Base-by-base conservation (phyloP, 306 rosid species). In the Astragalus glycyphyllos region DNA sequence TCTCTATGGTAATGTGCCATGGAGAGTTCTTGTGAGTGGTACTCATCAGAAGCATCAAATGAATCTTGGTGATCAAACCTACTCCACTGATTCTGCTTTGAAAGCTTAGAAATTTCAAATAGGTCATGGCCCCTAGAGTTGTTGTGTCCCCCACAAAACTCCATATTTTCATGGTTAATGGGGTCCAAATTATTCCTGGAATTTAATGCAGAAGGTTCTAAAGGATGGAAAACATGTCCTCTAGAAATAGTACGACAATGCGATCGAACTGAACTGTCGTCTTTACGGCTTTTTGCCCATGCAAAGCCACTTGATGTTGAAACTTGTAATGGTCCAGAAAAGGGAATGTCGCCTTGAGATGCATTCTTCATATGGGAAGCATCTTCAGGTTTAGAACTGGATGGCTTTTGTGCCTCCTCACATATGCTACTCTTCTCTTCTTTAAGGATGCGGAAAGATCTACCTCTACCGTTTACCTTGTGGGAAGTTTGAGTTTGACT, bases 251-350 rank as follows among this genome's bases (percentile, higher is more conserved):
- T 84, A 47, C 90, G 86, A 58, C 83, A 76, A 55, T 90, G 93
- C 12, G 92, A 87, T 84, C 82, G 79, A 57, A 70, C 67, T 11
- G 88, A 74, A 51, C 81, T 44, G 5, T 87, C 93, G 17, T 88
- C 98, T 77, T 81, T 88, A 40, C 84, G 86, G 65, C 90, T 72
- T 84, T 85, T 93, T 16, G 94, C 96, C 98, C 96, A 93, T 15
- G 98, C 96, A 80, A 93, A 90, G 56, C 98, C 96, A 77, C 96
- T 88, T 68, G 97, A 90, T 47, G 94, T 86, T 31, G 97, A 90
- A 77, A 90, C 97, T 78, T 88, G 92, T 72, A 93, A 82, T 15
- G 94, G 96, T 60, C 92, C 96, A 31, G 97, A 86, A 74, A 79
- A 85, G 58, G 98, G 97, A 80, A 90, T 84, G 83, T 88, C 98